These are phyloP conservation scores for Gossypium australe DNA, from an alignment of 345 rosid species.

Conservation along the genomic window DNA sequence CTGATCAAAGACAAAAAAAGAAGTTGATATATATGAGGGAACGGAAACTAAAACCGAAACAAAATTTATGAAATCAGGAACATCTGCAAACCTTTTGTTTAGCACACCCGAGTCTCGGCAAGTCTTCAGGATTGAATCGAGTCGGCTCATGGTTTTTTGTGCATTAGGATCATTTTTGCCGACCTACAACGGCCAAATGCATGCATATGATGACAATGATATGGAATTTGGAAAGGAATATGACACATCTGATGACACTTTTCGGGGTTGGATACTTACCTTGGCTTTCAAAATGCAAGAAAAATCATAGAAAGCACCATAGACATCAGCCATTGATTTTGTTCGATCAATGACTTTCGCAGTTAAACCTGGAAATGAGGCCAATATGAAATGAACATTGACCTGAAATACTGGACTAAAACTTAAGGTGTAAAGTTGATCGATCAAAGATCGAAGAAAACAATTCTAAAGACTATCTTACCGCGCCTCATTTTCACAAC, in stretches of 20 bases:
- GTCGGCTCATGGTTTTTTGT: slow-evolving; percentile 44
- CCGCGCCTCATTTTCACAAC: slow-evolving; percentile 98
- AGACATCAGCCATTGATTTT: slow-evolving; percentile 80
- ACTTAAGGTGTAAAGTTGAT: neutral
- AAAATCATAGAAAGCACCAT: slow-evolving; percentile 80
- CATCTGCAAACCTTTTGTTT: slow-evolving; percentile 41
- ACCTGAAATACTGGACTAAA: neutral
- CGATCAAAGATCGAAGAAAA: neutral
- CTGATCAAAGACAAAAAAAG: slow-evolving; percentile 29
- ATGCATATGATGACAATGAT: neutral
- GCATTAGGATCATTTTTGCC: slow-evolving; percentile 72
- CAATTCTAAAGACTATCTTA: slow-evolving; percentile 27
- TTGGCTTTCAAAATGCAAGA: slow-evolving; percentile 65
- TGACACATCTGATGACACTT: neutral
- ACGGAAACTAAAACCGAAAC: neutral
- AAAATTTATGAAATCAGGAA: neutral
- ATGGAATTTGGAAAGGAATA: neutral
- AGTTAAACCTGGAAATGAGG: slow-evolving; percentile 61
- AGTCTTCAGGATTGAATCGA: slow-evolving; percentile 57
- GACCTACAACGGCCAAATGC: slow-evolving; percentile 33
- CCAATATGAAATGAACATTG: neutral
- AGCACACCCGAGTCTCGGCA: slow-evolving; percentile 61
- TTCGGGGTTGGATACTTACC: slow-evolving; percentile 29
- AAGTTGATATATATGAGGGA: neutral
- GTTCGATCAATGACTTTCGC: slow-evolving; percentile 83